Evolutionary conservation across 345 rosid species (phyloP), one percentile per base, ranked within the genome.

Genomic region (Euphorbia peplus): DNA sequence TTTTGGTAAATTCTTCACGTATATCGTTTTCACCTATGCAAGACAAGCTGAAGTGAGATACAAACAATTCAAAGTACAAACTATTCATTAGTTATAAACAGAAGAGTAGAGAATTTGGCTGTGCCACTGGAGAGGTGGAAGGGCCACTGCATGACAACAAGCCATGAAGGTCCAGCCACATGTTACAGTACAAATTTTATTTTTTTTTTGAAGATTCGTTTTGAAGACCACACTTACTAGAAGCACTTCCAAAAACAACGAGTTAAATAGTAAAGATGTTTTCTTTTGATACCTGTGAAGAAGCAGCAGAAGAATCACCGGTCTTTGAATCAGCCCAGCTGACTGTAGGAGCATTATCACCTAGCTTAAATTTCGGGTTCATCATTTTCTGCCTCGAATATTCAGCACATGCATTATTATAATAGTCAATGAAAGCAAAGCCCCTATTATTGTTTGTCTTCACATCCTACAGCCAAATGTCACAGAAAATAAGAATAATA

Each of bases 241-340:
- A 35, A 6, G 16, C 21, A 63, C 37, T 25, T 44, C 19, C 14
- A 4, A 22, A 63, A 2, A 42, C 16, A 42, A 42, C 53, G 24
- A 63, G 14, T 5, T 5, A 53, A 53, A 26, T 21, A 53, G 26
- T 21, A 53, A 28, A 46, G 10, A 16, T 2, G 55, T n/a, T 72
- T 32, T n/a, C 42, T 24, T 58, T 47, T 15, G 53, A 74, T 76
- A 93, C 98, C 97, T 93, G 98, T 25, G 88, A 73, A 67, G 89
- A 67, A 41, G 91, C 78, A 41, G 91, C 78, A 70, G 86, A 80
- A 74, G 93, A 87, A 55, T 89, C 93, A 9, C 91, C 82, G 83
- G 79, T 86, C 83, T 85, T 89, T 28, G 96, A 88, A 70, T 93
- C 97, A 66, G 98, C 93, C 98, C 98, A 93, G 79, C 96, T 91